Conservation (phyloP, 352 stramenopile species). For the Globisporangium recalcitrans region DNA sequence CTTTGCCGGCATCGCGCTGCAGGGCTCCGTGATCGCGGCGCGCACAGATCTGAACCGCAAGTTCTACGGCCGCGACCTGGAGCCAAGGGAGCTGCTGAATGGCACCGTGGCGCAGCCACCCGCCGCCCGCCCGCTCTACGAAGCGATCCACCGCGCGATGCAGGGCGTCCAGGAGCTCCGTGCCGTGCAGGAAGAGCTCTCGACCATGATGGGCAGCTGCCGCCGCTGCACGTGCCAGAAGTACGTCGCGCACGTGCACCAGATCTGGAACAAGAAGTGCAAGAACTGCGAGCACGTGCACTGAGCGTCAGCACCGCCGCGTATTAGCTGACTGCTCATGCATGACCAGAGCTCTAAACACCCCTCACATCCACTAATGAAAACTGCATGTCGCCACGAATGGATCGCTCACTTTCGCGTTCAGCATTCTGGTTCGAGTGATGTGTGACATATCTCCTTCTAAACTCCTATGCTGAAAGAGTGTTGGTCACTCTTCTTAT, state of each 20-base stretch:
- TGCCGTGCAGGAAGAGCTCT: background rate
- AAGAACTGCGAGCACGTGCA: slow-evolving; percentile 26
- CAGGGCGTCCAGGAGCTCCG: slow-evolving; percentile 11
- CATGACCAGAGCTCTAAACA: too few species aligned
- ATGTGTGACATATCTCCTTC: background rate
- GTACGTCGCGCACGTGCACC: slow-evolving; percentile 22
- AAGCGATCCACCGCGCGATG: slow-evolving; percentile 26
- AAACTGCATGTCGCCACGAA: too few species aligned
- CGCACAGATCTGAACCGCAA: slow-evolving; percentile 73
- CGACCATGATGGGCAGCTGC: slow-evolving; percentile 17
- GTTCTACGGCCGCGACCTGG: slow-evolving; percentile 59
- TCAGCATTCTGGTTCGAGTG: too few species aligned
- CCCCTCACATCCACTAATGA: too few species aligned
- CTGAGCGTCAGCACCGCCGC: background rate
- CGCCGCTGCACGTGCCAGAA: slow-evolving; percentile 16
- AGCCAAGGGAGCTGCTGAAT: slow-evolving; percentile 25
- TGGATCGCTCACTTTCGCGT: too few species aligned
- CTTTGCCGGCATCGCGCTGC: slow-evolving; percentile 70
- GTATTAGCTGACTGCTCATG: too few species aligned
- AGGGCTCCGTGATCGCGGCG: slow-evolving; percentile 69
- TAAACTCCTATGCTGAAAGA: background rate
- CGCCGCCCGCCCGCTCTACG: slow-evolving; percentile 21
- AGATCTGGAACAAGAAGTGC: slow-evolving; percentile 30
- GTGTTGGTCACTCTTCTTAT: background rate
- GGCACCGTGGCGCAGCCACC: slow-evolving; percentile 22